Conservation (phyloP, 2,329 filamentous ascomycete species). For the Ceratocystis cacaofunesta region DNA sequence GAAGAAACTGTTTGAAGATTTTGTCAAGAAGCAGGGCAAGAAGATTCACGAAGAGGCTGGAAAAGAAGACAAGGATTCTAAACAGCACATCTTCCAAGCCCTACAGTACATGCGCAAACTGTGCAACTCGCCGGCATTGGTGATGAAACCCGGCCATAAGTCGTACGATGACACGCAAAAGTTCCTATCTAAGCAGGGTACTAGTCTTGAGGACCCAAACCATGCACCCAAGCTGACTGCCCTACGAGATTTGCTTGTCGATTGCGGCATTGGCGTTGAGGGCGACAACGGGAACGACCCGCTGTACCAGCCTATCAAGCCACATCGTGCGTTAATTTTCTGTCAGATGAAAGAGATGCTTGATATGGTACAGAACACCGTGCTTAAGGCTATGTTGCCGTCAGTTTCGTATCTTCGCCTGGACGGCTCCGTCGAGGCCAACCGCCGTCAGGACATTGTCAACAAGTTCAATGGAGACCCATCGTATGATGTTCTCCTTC, state of each 20-base stretch:
- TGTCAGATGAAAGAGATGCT: conserved; percentile 99
- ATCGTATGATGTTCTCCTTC: conserved; percentile 81
- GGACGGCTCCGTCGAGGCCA: conserved; percentile 83
- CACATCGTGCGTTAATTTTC: conserved; percentile 90
- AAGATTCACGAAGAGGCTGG: conserved; percentile 72
- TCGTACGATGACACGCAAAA: conserved; percentile 79
- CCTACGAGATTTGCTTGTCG: conserved; percentile 82
- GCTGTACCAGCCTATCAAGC: conserved; percentile 71
- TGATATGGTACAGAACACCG: conserved; percentile 93
- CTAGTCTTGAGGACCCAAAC: conserved; percentile 64
- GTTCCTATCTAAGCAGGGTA: conserved; percentile 62
- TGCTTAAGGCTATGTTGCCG: conserved; percentile 79
- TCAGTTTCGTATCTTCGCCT: conserved; percentile 87
- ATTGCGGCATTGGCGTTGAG: conserved; percentile 86
- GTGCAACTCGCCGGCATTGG: conserved; percentile 91
- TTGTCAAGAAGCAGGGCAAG: conserved; percentile 83
- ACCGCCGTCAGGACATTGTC: conserved; percentile 89
- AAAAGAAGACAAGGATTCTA: conserved; percentile 76
- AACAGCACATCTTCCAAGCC: conserved; percentile 98
- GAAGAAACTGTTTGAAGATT: conserved; percentile 90
- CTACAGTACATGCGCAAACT: conserved; percentile 99
- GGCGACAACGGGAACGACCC: conserved; percentile 42
- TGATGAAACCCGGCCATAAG: conserved; percentile 86
- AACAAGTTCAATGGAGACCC: conserved; percentile 98
- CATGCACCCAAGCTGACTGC: conserved; percentile 91